Evolutionary conservation across 441 rosid genomes (phyloP).

Genomic region (Pelargonium myrrhifolium): DNA sequence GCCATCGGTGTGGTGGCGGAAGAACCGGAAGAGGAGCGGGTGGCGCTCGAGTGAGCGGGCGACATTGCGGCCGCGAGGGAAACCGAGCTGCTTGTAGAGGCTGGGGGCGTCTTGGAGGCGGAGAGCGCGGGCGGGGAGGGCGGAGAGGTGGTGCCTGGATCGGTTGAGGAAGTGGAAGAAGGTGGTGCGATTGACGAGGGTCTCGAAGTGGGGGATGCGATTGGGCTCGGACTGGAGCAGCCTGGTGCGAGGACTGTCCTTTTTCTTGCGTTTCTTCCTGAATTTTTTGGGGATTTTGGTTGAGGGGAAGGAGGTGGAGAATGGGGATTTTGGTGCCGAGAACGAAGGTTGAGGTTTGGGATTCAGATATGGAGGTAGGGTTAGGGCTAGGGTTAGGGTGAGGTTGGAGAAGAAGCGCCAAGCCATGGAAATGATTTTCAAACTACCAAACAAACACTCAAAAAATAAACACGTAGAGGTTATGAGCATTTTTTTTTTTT

Average conservation of each 20-base stretch:
- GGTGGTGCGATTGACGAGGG: conserved; percentile 49
- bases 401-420: conserved; percentile 31
- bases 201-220: conserved; percentile 44
- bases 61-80: conserved; percentile 85
- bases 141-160: conserved; percentile 54
- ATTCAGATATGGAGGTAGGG: not conserved
- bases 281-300: conserved; percentile 64
- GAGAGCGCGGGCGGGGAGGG: conserved; percentile 54
- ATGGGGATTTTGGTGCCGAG: conserved; percentile 22
- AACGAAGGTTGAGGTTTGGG: conserved; percentile 18
- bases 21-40: conserved; percentile 49
- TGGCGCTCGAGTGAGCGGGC: conserved; percentile 47
- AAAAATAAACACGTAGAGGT: no score
- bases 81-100: conserved; percentile 72
- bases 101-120: conserved; percentile 72
- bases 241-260: conserved; percentile 51
- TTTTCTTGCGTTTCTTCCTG: conserved; percentile 37
- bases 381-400: conserved; percentile 17
- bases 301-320: conserved; percentile 75
- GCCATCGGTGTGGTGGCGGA: conserved; percentile 47
- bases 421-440: conserved; percentile 26
- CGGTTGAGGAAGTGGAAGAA: conserved; percentile 54
- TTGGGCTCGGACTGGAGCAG: conserved; percentile 45
- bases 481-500: no score
- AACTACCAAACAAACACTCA: no score